phyloP scores from a whole-genome alignment of 306 rosid species.

The Senna tora region DNA sequence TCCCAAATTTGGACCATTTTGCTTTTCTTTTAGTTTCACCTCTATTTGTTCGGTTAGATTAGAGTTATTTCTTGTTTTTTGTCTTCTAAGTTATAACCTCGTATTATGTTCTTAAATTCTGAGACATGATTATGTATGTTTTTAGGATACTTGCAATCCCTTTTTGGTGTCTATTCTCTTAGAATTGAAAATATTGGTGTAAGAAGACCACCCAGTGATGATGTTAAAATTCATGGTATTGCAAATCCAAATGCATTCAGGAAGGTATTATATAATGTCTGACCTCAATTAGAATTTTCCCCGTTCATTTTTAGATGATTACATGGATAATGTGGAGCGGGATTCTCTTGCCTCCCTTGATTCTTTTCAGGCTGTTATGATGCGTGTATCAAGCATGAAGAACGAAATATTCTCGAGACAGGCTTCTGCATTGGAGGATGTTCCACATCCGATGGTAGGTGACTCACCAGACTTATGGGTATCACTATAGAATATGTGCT shows the following conservation, averaged over 20 bases:
- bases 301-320: background rate
- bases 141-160: constrained; percentile 87
- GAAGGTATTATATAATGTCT: constrained; percentile 57
- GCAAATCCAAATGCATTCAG: constrained; percentile 82
- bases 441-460: constrained; percentile 60
- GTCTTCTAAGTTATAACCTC: constrained; percentile 10
- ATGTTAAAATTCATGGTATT: constrained; percentile 86
- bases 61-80: background rate
- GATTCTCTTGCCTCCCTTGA: constrained; percentile 24
- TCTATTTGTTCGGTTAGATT: background rate
- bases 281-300: background rate
- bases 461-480: constrained; percentile 19
- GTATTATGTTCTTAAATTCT: constrained; percentile 19
- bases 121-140: constrained; percentile 11
- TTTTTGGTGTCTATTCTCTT: constrained; percentile 77
- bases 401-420: constrained; percentile 63
- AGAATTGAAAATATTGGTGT: constrained; percentile 85
- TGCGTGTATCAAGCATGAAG: constrained; percentile 71
- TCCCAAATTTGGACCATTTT: background rate
- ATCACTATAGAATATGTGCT: background rate
- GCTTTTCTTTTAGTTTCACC: background rate
- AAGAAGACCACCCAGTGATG: constrained; percentile 88
- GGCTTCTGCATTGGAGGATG: constrained; percentile 57
- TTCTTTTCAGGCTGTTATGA: constrained; percentile 78
- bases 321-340: constrained; percentile 5